phyloP scores from a whole-genome alignment of 2,329 filamentous ascomycete genomes.

The Ceratocystis huliohia region DNA sequence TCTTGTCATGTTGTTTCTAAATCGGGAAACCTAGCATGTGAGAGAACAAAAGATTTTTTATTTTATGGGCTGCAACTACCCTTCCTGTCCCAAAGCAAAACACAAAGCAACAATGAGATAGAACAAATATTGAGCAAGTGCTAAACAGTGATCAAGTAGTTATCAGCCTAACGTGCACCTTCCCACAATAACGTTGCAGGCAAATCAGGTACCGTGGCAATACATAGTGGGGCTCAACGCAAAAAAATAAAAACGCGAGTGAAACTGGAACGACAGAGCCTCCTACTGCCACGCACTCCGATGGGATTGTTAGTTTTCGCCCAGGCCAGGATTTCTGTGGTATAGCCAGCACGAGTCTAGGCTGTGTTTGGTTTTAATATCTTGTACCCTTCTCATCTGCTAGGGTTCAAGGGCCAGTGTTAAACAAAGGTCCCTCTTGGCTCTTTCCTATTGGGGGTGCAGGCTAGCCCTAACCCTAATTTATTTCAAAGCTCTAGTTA shows the following conservation, averaged over 20 bases:
- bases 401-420: not conserved
- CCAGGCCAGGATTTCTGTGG: not conserved
- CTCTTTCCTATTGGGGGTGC: not conserved
- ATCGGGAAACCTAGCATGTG: not conserved
- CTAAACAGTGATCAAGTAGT: no score
- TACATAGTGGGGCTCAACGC: not conserved
- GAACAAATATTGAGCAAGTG: not conserved
- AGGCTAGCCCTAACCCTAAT: no score
- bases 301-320: no score
- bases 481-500: no score
- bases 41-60: not conserved
- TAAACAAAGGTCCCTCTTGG: not conserved
- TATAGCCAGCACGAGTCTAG: not conserved
- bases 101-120: not conserved
- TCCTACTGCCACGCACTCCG: no score
- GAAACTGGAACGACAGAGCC: no score
- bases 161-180: not conserved
- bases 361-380: no score
- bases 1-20: not conserved
- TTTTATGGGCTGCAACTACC: not conserved
- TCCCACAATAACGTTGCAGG: constrained; percentile 2
- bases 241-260: not conserved
- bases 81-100: not conserved
- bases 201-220: not conserved
- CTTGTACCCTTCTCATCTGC: not conserved